Conservation (phyloP, 495 filamentous ascomycete species). For the Staphylotrichum longicolle region DNA sequence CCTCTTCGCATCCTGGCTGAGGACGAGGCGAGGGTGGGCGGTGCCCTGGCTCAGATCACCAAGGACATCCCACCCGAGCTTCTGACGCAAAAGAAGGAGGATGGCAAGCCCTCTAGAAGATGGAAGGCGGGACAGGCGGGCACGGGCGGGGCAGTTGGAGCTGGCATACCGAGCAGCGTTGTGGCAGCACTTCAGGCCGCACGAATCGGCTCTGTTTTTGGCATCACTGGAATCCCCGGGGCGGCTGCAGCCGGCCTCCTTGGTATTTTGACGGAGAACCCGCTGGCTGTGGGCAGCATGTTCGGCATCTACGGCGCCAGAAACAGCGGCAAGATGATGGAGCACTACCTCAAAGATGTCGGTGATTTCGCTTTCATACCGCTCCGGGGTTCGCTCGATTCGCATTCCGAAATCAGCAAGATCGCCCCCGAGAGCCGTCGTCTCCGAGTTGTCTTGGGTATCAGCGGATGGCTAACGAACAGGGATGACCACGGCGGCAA, state of each 20-base stretch:
- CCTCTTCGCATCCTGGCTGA: constrained; percentile 62
- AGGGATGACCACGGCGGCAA: constrained; percentile 59
- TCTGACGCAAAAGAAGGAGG: constrained; percentile 66
- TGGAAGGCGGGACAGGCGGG: constrained; percentile 66
- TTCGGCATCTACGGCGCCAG: constrained; percentile 88
- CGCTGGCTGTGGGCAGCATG: constrained; percentile 72
- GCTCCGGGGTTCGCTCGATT: constrained; percentile 47
- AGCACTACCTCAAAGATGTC: constrained; percentile 80
- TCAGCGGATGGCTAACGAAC: constrained; percentile 77
- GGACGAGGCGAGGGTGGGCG: constrained; percentile 72
- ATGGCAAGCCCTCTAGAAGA: constrained; percentile 60
- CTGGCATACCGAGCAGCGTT: constrained; percentile 66
- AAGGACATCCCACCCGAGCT: constrained; percentile 67
- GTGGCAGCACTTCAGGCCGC: constrained; percentile 80
- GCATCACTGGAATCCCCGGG: constrained; percentile 63
- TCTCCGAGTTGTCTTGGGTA: constrained; percentile 76
- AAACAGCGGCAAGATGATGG: constrained; percentile 84
- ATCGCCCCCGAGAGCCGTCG: constrained; percentile 52
- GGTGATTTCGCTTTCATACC: constrained; percentile 88
- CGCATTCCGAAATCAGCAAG: constrained; percentile 41
- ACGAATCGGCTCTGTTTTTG: constrained; percentile 77
- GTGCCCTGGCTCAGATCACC: constrained; percentile 69
- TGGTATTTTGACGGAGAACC: constrained; percentile 72
- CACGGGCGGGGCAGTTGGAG: constrained; percentile 67
- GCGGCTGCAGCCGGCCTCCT: constrained; percentile 69